Evolutionary conservation across 345 rosid genomes (phyloP).

Genomic region (Erucastrum elatum): DNA sequence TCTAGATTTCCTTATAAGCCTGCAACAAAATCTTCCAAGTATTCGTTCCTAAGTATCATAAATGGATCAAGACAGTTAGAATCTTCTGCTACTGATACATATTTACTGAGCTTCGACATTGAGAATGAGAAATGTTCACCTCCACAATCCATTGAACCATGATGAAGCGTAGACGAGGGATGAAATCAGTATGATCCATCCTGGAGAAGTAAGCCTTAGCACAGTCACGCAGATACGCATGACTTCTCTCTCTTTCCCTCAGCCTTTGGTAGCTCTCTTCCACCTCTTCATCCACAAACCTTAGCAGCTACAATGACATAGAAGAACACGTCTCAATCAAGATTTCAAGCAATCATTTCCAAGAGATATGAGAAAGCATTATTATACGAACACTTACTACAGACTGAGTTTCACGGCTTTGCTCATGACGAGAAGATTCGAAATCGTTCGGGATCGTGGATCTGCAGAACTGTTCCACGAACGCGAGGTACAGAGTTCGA

Average conservation of each 20-base stretch:
- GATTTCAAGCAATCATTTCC: too few species aligned
- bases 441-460: conserved; percentile 45
- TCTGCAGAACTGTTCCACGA: conserved; percentile 58
- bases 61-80: not conserved
- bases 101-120: conserved; percentile 8
- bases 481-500: conserved; percentile 57
- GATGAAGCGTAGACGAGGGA: conserved; percentile 57
- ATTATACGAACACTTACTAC: conserved; percentile 32
- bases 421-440: conserved; percentile 35
- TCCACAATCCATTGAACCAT: conserved; percentile 90
- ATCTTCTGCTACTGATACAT: conserved; percentile 3
- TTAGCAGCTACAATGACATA: conserved; percentile 36
- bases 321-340: not conserved
- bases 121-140: conserved; percentile 47
- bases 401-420: conserved; percentile 30
- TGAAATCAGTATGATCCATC: conserved; percentile 53
- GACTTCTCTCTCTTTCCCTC: conserved; percentile 72
- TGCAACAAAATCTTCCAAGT: not conserved
- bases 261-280: conserved; percentile 68
- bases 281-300: conserved; percentile 59
- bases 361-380: too few species aligned
- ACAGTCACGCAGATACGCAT: conserved; percentile 59
- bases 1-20: conserved; percentile 9
- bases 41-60: conserved; percentile 1
- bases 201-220: conserved; percentile 50